These are phyloP conservation scores for Physocladia obscura DNA, from an alignment of 192 early-diverging fungal genomes.

Conservation along the genomic window DNA sequence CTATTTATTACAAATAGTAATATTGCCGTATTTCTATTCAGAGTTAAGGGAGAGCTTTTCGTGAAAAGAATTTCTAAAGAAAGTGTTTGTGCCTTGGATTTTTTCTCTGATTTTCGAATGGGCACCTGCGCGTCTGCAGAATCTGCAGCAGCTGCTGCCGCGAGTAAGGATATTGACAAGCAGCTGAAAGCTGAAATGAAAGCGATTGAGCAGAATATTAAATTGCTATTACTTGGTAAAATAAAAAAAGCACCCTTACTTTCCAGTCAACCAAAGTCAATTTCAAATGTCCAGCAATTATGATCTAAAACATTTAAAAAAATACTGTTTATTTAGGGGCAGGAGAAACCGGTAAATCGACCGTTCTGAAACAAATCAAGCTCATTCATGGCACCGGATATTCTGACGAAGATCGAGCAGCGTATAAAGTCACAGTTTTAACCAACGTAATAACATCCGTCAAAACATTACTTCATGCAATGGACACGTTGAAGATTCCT, in stretches of 20 bases:
- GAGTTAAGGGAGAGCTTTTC: too few species aligned
- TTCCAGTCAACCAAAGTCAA: too few species aligned
- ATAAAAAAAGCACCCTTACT: too few species aligned
- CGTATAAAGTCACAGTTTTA: conserved; percentile 36
- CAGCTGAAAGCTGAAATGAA: conserved; percentile 29
- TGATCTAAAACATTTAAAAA: background rate
- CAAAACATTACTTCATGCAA: conserved; percentile 41
- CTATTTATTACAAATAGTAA: too few species aligned
- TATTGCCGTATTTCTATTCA: too few species aligned
- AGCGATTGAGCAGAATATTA: conserved; percentile 33
- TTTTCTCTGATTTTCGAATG: too few species aligned
- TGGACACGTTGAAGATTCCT: conserved; percentile 33
- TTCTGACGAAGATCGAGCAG: conserved; percentile 34
- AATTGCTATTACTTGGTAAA: conserved; percentile 42
- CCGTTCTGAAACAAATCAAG: conserved; percentile 46
- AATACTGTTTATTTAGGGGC: too few species aligned
- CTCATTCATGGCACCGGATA: conserved; percentile 43
- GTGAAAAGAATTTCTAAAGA: too few species aligned
- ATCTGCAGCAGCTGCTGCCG: conserved; percentile 25
- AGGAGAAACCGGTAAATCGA: conserved; percentile 52
- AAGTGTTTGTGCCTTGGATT: too few species aligned
- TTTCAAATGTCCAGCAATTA: too few species aligned
- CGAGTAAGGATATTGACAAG: conserved; percentile 35
- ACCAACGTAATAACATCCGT: conserved; percentile 39
- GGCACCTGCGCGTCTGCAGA: conserved; percentile 39